These are phyloP conservation scores for Sanguinoderma infundibulare DNA, from an alignment of 1,284 basidiomycete species.

Conservation along the genomic window DNA sequence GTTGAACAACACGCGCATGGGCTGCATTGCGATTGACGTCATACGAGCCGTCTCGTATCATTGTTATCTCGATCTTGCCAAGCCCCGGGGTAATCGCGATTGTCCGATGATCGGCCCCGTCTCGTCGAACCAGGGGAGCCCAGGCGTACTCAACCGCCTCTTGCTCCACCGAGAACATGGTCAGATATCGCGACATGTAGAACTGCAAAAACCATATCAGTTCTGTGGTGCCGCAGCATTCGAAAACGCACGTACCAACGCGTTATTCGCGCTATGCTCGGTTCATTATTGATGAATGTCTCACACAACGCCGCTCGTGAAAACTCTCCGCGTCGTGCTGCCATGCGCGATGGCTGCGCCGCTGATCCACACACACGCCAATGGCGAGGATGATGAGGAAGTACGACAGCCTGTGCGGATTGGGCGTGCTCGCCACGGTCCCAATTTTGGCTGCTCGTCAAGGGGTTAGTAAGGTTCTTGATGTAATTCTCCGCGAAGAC, in stretches of 20 bases:
- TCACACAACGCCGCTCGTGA: constrained; percentile 61
- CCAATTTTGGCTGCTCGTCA: constrained; percentile 56
- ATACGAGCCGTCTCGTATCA: no score
- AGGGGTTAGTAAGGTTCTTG: no score
- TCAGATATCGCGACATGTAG: constrained; percentile 73
- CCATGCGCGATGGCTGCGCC: constrained; percentile 47
- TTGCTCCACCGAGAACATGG: constrained; percentile 70
- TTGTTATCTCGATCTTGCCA: no score
- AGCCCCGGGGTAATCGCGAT: no score
- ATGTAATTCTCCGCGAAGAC: no score
- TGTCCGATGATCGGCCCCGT: no score
- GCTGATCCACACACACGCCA: constrained; percentile 66
- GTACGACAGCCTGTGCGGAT: constrained; percentile 63
- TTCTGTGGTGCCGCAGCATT: not conserved
- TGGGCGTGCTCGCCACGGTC: constrained; percentile 66
- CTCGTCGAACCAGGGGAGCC: constrained; percentile 61
- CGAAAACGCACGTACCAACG: constrained; percentile 51
- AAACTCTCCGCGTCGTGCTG: constrained; percentile 59
- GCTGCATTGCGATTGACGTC: no score
- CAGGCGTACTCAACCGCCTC: constrained; percentile 69
- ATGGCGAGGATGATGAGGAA: constrained; percentile 68
- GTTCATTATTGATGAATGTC: constrained; percentile 66
- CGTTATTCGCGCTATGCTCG: constrained; percentile 66
- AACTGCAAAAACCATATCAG: constrained; percentile 45
- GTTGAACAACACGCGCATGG: no score